Evolutionary conservation across 495 filamentous ascomycete genomes (phyloP).

Genomic region (Lasiosphaeria miniovina): DNA sequence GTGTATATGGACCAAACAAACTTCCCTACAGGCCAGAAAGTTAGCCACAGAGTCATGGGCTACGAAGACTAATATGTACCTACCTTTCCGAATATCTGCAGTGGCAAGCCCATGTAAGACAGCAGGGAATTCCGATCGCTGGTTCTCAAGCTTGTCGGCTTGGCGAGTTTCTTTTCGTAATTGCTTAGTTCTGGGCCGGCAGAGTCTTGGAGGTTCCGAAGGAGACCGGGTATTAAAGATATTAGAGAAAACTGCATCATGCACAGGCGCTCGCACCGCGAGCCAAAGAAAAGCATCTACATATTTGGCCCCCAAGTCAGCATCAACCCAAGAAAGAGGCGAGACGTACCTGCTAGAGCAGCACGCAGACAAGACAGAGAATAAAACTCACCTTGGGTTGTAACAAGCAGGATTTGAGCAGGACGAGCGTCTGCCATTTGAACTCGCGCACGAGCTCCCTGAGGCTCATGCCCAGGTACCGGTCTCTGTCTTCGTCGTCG

Average conservation of each 20-base stretch:
- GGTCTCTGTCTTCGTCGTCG: conserved; percentile 71
- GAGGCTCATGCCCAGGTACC: conserved; percentile 88
- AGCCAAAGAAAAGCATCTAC: conserved; percentile 98
- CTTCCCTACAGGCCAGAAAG: conserved; percentile 58
- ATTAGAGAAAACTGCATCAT: conserved; percentile 98
- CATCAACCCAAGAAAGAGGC: not conserved
- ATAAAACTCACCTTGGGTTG: conserved; percentile 77
- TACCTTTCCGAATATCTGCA: conserved; percentile 95
- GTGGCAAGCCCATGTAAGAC: conserved; percentile 87
- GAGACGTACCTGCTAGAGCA: not conserved
- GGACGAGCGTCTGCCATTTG: conserved; percentile 84
- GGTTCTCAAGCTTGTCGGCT: conserved; percentile 82
- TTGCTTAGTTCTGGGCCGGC: conserved; percentile 85
- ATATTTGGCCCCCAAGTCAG: not conserved
- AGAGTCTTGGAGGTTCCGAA: conserved; percentile 82
- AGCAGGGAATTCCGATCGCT: conserved; percentile 89
- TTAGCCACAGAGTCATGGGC: not conserved
- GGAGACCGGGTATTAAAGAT: conserved; percentile 86
- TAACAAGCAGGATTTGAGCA: conserved; percentile 88
- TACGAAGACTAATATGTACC: not conserved
- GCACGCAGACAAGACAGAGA: no score
- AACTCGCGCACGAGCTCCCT: conserved; percentile 92
- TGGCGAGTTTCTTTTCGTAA: conserved; percentile 70
- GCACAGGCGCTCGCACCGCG: conserved; percentile 88
- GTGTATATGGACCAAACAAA: conserved; percentile 95